Evolutionary conservation across 1,139 yeast species (phyloP), one percentile per base, ranked within the genome.

Genomic region (Kodamaea derodonti): DNA sequence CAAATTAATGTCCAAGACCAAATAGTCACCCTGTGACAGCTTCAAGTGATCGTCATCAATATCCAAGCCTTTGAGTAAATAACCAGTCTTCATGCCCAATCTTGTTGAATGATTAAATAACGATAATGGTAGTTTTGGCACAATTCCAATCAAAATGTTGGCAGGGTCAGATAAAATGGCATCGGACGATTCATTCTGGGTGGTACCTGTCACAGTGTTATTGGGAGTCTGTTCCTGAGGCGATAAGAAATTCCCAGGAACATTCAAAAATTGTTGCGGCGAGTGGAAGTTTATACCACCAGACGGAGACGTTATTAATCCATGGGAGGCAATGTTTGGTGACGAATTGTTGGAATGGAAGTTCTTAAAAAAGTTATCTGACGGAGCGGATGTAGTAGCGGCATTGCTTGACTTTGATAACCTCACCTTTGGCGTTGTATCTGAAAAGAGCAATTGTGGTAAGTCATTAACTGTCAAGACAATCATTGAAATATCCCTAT

Each of bases 391-490:
- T 6, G 17, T 14, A 8, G 26, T 24, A 24, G 12, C 12, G 6
- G 17, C 12, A 11, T 12, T 25, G 11, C 9, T 13, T 13, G 10
- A 12, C 10, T 9, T 14, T 4, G 28, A 13, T 4, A 13, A 8
- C 5, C 34, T 27, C 8, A 25, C 22, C 10, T 25, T 15, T 4
- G 15, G 15, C 14, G 28, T 7, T 12, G 28, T 14, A 13, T 11
- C 11, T 14, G 28, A 25, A 23, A 84, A 63, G 4, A 82, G 56
- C 26, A 79, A 46, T 31, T 80, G 78, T 0, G 94, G 78, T 24
- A 74, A 67, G 29, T 75, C 69, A 43, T 80, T 82, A 0, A 84
- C 86, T 10, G 92, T 79, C n/a, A 83, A 68, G 13, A 86, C 87
- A 26, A 86, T 75, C 49, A 84, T 63, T 2, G 84, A 77, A 14